phyloP scores from a whole-genome alignment of 352 stramenopile genomes.

The Globisporangium lucens region DNA sequence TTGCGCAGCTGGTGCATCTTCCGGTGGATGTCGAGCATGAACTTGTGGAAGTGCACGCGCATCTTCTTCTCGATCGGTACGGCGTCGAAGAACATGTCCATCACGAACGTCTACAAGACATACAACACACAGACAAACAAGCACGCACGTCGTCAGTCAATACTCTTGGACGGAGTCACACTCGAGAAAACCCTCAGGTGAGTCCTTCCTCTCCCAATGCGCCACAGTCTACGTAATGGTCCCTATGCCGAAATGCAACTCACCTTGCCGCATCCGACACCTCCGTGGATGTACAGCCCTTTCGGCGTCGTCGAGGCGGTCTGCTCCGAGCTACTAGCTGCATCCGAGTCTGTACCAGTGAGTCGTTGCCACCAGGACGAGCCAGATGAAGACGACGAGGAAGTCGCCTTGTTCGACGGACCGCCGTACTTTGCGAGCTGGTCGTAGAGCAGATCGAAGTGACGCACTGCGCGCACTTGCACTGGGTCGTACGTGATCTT shows the following conservation, averaged over 20 bases:
- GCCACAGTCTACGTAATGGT: not conserved
- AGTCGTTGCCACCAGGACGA: constrained; percentile 63
- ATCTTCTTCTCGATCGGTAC: constrained; percentile 75
- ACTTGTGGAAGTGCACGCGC: constrained; percentile 97
- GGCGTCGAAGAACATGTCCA: constrained; percentile 95
- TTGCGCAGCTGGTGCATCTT: constrained; percentile 93
- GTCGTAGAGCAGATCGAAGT: constrained; percentile 63
- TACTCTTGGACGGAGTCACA: not conserved
- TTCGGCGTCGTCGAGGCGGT: constrained; percentile 55
- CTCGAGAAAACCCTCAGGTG: not conserved
- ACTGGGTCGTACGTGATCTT: constrained; percentile 69
- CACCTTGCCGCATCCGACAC: constrained; percentile 93
- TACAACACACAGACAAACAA: not conserved
- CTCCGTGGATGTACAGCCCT: constrained; percentile 96
- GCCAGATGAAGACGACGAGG: not conserved
- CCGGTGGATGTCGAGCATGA: constrained; percentile 96
- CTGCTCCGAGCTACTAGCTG: not conserved
- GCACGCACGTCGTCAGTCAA: not conserved
- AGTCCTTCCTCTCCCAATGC: not conserved
- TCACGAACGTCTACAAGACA: constrained; percentile 89
- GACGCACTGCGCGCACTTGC: constrained; percentile 58
- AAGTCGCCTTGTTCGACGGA: constrained; percentile 16
- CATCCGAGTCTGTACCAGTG: constrained; percentile 23
- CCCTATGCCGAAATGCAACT: not conserved
- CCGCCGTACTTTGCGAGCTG: constrained; percentile 51